A percentile compares a stretch with the other conserved stretches of the same genome.
Evolutionary conservation across 2,329 filamentous ascomycete genomes (phyloP).

Genomic region (Myotisia sp.): DNA sequence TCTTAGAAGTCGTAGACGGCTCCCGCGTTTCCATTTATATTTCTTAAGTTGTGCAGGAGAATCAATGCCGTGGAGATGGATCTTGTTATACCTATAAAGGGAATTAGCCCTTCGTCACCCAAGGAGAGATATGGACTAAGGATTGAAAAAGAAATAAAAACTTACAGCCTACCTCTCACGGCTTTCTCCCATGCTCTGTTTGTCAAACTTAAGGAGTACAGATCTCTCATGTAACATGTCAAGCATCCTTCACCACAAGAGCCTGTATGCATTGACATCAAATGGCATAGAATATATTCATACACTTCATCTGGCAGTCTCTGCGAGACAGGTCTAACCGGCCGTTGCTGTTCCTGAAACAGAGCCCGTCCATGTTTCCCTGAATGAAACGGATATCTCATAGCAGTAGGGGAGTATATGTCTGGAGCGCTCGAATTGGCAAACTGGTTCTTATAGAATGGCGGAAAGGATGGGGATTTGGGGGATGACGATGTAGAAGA

Average conservation of each 20-base stretch:
- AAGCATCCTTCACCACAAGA: constrained; percentile 32
- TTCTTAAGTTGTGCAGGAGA: constrained; percentile 33
- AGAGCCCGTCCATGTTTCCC: constrained; percentile 21
- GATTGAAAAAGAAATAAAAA: background rate
- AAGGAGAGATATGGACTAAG: background rate
- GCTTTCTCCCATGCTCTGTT: constrained; percentile 43
- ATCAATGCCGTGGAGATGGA: constrained; percentile 37
- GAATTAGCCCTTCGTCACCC: background rate
- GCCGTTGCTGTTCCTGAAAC: constrained; percentile 2
- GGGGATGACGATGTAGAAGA: constrained; percentile 18
- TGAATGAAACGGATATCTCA: constrained; percentile 21
- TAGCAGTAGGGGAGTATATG: constrained; percentile 26
- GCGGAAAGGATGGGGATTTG: constrained; percentile 13
- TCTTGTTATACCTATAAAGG: constrained; percentile 33
- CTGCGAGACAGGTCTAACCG: constrained; percentile 27
- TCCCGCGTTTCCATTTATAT: constrained; percentile 35
- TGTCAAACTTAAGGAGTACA: constrained; percentile 39
- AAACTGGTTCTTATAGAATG: constrained; percentile 21
- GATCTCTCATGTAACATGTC: constrained; percentile 41
- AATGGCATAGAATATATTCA: constrained; percentile 39
- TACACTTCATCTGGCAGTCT: constrained; percentile 41
- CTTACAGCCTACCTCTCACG: constrained; percentile 38
- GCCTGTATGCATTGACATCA: constrained; percentile 34
- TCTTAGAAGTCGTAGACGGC: constrained; percentile 40
- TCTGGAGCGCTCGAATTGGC: constrained; percentile 25